Evolutionary conservation across 1,284 basidiomycete species (phyloP), one percentile per base, ranked within the genome.

Genomic region (Bjerkandera adusta): DNA sequence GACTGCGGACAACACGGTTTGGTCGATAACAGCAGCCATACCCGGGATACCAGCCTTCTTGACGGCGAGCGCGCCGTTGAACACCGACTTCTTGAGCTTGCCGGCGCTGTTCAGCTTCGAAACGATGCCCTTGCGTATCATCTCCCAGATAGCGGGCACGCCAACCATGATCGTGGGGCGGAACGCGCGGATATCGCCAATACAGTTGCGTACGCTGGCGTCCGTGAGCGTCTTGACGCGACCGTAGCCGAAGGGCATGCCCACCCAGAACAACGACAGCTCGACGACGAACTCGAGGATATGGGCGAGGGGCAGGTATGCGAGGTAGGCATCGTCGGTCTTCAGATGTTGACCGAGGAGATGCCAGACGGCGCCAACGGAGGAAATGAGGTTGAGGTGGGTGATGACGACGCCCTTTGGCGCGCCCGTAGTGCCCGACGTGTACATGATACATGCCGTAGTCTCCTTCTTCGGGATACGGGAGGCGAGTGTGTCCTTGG

Each of bases 211-310:
- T 13, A 96, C 92, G 18, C 84, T 89, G 3, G 84, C 81, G 63
- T 97, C 92, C 3, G 95, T 97, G 53, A 97, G 78, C n/a, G 95
- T 98, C 82, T 97, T 97, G 67, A 97, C 85, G 48, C 88, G 85
- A 20, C 90, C 95, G 62, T 92, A 98, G 2, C 95, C 95, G 50
- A 85, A 81, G 30, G 81, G 81, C 67, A 91, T 74, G 40, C 91
- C 91, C 34, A 79, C 68, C 62, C 77, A 80, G 59, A 82, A 68
- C 57, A 89, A 66, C 41, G 68, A 65, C 30, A 87, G 64, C 68
- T 91, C 89, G 57, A 93, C 88, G 51, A 91, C 81, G 61, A 88
- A 92, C 80, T 85, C 94, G 55, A 96, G 75, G 57, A 97, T 93
- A 65, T 95, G 90, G 5, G 94, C 94, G 33, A 95, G 84, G 4